Evolutionary conservation across 139 green algal genomes (phyloP).

Genomic region (Coccomyxa sp.): DNA sequence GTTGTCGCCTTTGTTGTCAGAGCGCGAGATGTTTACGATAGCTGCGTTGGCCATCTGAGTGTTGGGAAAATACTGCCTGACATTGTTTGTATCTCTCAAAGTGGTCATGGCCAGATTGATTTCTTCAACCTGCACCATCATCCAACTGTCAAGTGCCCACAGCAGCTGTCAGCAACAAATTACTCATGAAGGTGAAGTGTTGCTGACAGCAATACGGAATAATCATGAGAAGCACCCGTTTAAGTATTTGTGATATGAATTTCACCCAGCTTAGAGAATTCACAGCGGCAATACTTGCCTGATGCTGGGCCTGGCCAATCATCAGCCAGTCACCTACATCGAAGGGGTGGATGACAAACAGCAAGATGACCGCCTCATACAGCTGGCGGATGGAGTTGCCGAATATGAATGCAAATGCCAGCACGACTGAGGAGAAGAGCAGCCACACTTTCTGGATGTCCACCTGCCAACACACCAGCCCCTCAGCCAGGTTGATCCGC

Average conservation of each 20-base stretch:
- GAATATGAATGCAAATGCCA: conserved; percentile 66
- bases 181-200: neutral
- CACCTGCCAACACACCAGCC: conserved; percentile 22
- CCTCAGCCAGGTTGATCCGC: neutral
- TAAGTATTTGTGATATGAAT: neutral
- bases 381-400: conserved; percentile 42
- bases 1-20: conserved; percentile 36
- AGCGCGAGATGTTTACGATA: conserved; percentile 50
- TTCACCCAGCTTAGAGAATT: neutral
- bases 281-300: conserved; percentile 2
- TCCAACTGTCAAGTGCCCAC: neutral
- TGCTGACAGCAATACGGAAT: neutral
- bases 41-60: conserved; percentile 23
- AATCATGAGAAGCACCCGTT: neutral
- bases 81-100: conserved; percentile 33
- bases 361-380: conserved; percentile 38
- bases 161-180: neutral
- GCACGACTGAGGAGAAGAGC: conserved; percentile 32
- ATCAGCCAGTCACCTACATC: conserved; percentile 43
- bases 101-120: conserved; percentile 48
- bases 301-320: conserved; percentile 17
- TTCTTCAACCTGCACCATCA: conserved; percentile 40
- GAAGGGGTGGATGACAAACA: conserved; percentile 47
- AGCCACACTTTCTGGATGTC: conserved; percentile 47
- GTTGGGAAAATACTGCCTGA: conserved; percentile 50